These are phyloP conservation scores for Ramularia collo-cygni DNA, from an alignment of 2,329 filamentous ascomycete genomes.

Conservation along the genomic window DNA sequence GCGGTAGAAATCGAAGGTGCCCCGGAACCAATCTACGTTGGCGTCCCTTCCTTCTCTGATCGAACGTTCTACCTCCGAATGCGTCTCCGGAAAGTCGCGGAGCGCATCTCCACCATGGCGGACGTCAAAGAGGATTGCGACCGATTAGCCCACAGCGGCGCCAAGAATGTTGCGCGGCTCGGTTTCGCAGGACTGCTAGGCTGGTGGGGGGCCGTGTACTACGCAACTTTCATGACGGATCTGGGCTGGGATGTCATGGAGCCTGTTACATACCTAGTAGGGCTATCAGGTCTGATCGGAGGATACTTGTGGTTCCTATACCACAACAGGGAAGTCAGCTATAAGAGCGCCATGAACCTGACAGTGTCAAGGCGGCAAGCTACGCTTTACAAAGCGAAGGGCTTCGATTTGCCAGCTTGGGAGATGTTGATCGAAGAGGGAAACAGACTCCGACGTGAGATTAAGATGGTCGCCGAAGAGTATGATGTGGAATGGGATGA, in stretches of 20 bases:
- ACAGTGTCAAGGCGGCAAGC: conserved; percentile 74
- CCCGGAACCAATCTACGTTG: conserved; percentile 62
- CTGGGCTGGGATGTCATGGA: conserved; percentile 88
- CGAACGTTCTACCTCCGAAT: conserved; percentile 83
- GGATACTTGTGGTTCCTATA: conserved; percentile 93
- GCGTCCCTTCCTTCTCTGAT: conserved; percentile 81
- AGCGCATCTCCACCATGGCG: conserved; percentile 61
- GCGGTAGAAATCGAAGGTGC: conserved; percentile 73
- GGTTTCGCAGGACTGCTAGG: conserved; percentile 66
- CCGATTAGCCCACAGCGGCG: conserved; percentile 64
- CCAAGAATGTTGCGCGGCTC: conserved; percentile 70
- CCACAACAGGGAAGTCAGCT: conserved; percentile 78
- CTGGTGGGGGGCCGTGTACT: conserved; percentile 80
- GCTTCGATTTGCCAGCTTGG: conserved; percentile 72
- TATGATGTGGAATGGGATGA: conserved; percentile 74
- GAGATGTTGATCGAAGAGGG: conserved; percentile 71
- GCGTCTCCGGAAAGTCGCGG: conserved; percentile 64
- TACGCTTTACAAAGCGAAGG: conserved; percentile 65
- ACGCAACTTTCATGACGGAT: conserved; percentile 60
- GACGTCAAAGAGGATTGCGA: conserved; percentile 79
- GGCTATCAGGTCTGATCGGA: conserved; percentile 77
- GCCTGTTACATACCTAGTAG: conserved; percentile 81
- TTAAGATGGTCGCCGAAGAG: conserved; percentile 72
- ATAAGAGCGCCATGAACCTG: conserved; percentile 78
- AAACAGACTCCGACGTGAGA: conserved; percentile 68